These are phyloP conservation scores for Candida incommunis DNA, from an alignment of 805 yeast genomes.

Conservation along the genomic window DNA sequence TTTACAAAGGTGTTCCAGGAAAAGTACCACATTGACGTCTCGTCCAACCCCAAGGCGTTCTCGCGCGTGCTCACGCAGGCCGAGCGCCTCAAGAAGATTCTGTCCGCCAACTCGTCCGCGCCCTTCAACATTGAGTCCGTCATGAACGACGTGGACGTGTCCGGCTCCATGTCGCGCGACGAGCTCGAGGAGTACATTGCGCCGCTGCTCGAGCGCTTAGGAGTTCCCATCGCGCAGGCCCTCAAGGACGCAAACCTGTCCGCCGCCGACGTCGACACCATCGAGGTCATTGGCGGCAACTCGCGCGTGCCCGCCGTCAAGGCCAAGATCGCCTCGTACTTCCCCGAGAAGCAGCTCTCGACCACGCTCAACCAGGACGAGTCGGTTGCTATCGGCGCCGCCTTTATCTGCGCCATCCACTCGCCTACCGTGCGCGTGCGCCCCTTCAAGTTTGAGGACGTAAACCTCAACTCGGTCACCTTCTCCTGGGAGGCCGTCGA, in stretches of 20 bases:
- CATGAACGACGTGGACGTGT: slow-evolving; percentile 93
- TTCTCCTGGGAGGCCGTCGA: slow-evolving; percentile 90
- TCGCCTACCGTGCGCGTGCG: slow-evolving; percentile 98
- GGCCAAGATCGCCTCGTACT: slow-evolving; percentile 61
- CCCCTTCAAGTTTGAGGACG: slow-evolving; percentile 96
- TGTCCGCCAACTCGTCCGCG: slow-evolving; percentile 90
- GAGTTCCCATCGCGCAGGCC: slow-evolving; percentile 69
- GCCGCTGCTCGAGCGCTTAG: slow-evolving; percentile 67
- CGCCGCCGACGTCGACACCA: slow-evolving; percentile 65
- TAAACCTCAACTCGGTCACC: slow-evolving; percentile 82
- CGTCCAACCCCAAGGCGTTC: slow-evolving; percentile 87
- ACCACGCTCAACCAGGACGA: slow-evolving; percentile 98
- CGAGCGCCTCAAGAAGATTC: slow-evolving; percentile 87
- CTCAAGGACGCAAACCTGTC: slow-evolving; percentile 64
- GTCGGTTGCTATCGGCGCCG: slow-evolving; percentile 98
- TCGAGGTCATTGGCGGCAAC: slow-evolving; percentile 96
- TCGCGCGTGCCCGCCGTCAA: slow-evolving; percentile 94
- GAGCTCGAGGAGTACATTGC: slow-evolving; percentile 81
- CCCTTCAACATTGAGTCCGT: slow-evolving; percentile 92
- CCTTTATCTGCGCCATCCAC: slow-evolving; percentile 97
- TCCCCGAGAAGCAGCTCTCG: slow-evolving; percentile 63
- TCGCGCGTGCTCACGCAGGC: slow-evolving; percentile 84
- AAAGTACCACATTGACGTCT: slow-evolving; percentile 88
- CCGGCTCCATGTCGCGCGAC: slow-evolving; percentile 77
- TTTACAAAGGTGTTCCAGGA: slow-evolving; percentile 84